phyloP scores from a whole-genome alignment of 2,329 filamentous ascomycete species.

The Aspergillus pseudonomiae region DNA sequence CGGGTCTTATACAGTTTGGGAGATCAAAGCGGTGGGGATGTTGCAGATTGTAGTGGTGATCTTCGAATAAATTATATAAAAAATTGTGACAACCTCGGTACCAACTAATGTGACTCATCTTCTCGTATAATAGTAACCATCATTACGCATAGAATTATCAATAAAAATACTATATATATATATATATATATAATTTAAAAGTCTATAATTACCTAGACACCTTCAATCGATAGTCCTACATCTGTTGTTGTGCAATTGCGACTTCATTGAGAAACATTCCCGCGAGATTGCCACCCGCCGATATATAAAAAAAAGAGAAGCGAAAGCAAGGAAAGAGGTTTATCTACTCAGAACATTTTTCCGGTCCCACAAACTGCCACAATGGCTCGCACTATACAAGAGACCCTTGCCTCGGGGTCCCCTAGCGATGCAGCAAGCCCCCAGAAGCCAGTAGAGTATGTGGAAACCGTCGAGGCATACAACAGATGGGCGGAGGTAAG shows the following conservation, averaged over 20 bases:
- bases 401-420: conserved; percentile 15
- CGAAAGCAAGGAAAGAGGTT: background rate
- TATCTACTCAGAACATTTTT: too few relatives aligned
- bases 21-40: background rate
- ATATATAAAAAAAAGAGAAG: background rate
- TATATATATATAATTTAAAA: background rate
- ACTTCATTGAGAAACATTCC: background rate
- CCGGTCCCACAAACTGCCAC: background rate
- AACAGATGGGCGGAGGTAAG: conserved; percentile 42
- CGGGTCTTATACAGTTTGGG: background rate
- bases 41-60: background rate
- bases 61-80: background rate
- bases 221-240: background rate
- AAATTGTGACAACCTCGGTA: background rate
- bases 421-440: background rate
- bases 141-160: background rate
- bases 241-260: background rate
- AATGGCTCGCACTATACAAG: conserved; percentile 27
- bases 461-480: conserved; percentile 42
- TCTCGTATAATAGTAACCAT: background rate
- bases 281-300: background rate
- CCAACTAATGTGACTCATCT: background rate
- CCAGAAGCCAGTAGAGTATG: conserved; percentile 28
- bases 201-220: background rate
- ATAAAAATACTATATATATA: too few relatives aligned